Evolutionary conservation across 306 rosid genomes (phyloP).

Genomic region (Acacia confusa): DNA sequence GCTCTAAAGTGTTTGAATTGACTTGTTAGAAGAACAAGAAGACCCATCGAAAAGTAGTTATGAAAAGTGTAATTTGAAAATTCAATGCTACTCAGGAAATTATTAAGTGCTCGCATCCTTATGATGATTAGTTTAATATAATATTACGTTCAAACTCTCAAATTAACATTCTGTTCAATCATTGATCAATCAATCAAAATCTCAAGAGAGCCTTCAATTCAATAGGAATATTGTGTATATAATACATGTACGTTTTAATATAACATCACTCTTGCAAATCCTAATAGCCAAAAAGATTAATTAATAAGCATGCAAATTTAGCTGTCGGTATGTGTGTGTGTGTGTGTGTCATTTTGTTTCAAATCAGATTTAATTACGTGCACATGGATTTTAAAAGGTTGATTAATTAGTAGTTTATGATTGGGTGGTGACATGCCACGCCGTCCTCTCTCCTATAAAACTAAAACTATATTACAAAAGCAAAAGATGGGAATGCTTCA

Average conservation of each 20-base stretch:
- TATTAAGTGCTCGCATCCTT: not conserved
- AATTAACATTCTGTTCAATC: not conserved
- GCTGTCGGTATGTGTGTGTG: not conserved
- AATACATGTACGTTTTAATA: not conserved
- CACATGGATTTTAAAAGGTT: not conserved
- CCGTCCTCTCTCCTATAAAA: not conserved
- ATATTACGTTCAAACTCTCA: not conserved
- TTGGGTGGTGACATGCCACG: constrained; percentile 16
- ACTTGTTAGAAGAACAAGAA: not conserved
- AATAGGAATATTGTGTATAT: not conserved
- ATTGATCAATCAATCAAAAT: not conserved
- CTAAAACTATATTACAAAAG: not conserved
- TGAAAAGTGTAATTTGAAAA: not conserved
- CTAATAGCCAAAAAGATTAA: constrained; percentile 13
- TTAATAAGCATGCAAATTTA: not conserved
- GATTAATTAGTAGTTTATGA: not conserved
- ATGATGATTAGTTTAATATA: not conserved
- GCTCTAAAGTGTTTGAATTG: constrained; percentile 15
- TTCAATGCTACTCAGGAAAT: not conserved
- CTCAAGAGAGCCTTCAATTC: not conserved
- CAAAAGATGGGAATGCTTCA: not conserved
- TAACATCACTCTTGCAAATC: not conserved
- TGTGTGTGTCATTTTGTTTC: not conserved
- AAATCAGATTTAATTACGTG: constrained; percentile 20
- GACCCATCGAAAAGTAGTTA: not conserved